Percentiles rank a stretch among this genome's conserved stretches.
Evolutionary conservation across 257 asterid genomes (phyloP).

Genomic region (Eustoma russellianum): DNA sequence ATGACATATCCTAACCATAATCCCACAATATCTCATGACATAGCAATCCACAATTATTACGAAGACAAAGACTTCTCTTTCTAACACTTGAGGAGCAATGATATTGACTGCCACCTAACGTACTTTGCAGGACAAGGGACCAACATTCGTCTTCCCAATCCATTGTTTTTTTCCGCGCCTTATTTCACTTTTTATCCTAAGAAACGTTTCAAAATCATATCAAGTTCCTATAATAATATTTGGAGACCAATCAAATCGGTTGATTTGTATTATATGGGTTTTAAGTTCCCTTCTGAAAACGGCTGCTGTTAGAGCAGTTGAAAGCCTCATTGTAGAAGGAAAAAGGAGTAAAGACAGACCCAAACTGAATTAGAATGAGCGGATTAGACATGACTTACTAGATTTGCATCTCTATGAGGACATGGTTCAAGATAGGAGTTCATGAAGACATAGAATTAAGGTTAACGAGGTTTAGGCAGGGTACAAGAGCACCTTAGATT

Average conservation of each 20-base stretch:
- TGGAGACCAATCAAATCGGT: not conserved
- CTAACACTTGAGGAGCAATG: not conserved
- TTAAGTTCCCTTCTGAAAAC: too few species aligned
- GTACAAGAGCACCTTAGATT: too few species aligned
- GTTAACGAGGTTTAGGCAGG: too few species aligned
- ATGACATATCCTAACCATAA: constrained; percentile 2
- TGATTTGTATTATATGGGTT: too few species aligned
- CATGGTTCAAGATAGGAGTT: too few species aligned
- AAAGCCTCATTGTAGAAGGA: too few species aligned
- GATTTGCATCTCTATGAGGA: too few species aligned
- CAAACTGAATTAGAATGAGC: too few species aligned
- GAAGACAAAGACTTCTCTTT: constrained; percentile 1
- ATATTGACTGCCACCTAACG: not conserved
- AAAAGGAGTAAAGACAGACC: too few species aligned
- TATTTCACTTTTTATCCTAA: not conserved
- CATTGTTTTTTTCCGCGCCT: not conserved
- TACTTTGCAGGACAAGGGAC: not conserved
- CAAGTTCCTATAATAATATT: constrained; percentile 1
- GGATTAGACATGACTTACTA: too few species aligned
- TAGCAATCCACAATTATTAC: not conserved
- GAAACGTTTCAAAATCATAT: constrained; percentile 11
- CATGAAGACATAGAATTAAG: too few species aligned
- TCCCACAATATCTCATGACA: not conserved
- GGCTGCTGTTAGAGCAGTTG: too few species aligned
- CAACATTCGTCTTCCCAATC: not conserved